phyloP scores from a whole-genome alignment of 148 eudicot species.

The Camellia japonica region DNA sequence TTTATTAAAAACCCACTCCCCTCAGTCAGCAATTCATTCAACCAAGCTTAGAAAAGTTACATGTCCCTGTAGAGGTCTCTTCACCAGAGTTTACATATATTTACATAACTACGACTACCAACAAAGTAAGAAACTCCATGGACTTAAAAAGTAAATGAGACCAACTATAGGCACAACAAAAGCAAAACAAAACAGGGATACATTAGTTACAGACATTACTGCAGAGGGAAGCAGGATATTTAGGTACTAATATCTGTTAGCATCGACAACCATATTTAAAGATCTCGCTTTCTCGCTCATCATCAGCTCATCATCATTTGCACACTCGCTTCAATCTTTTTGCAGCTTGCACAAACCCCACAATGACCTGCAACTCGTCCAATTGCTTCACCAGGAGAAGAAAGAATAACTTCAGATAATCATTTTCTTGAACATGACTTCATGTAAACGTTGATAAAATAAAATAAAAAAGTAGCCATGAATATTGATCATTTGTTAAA shows the following conservation, averaged over 20 bases:
- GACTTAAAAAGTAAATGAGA: slow-evolving; percentile 12
- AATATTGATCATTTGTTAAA: neutral
- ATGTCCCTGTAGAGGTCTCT: slow-evolving; percentile 16
- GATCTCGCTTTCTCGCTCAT: neutral
- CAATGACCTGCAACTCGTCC: slow-evolving; percentile 72
- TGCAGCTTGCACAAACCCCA: slow-evolving; percentile 62
- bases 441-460: neutral
- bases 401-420: neutral
- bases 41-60: too few relatives aligned
- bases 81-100: slow-evolving; percentile 20
- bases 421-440: neutral
- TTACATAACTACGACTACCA: slow-evolving; percentile 26
- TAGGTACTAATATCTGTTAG: slow-evolving; percentile 29
- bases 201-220: slow-evolving; percentile 21
- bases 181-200: slow-evolving; percentile 16
- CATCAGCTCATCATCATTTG: slow-evolving; percentile 44
- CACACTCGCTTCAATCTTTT: slow-evolving; percentile 61
- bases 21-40: too few relatives aligned
- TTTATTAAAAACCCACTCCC: too few relatives aligned
- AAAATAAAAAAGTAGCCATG: neutral
- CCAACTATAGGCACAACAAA: slow-evolving; percentile 5
- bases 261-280: slow-evolving; percentile 14
- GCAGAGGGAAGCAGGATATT: slow-evolving; percentile 9
- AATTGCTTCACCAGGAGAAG: slow-evolving; percentile 40
- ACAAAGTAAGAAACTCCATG: slow-evolving; percentile 14